These are phyloP conservation scores for Phytophthora pluvialis DNA, from an alignment of 352 stramenopile genomes.

Conservation along the genomic window DNA sequence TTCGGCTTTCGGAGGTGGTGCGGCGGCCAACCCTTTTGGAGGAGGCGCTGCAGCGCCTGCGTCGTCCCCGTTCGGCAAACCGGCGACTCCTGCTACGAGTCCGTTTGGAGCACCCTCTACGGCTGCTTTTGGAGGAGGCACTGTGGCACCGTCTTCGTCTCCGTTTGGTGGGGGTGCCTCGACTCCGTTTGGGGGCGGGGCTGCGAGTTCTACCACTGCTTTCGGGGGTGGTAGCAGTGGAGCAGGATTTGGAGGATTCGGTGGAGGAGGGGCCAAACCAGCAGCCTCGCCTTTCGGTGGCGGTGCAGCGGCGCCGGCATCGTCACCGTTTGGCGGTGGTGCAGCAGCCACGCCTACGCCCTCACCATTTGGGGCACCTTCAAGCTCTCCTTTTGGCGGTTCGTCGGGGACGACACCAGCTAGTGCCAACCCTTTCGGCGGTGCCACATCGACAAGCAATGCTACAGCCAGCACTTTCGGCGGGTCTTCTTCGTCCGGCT, in stretches of 20 bases:
- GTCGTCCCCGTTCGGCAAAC: conserved; percentile 37
- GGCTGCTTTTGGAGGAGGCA: conserved; percentile 35
- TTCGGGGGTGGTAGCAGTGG: conserved; percentile 21
- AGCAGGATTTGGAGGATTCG: conserved; percentile 15
- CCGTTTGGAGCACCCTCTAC: conserved; percentile 39
- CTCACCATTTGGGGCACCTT: conserved; percentile 34
- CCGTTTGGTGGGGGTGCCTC: conserved; percentile 29
- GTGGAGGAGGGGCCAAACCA: conserved; percentile 10
- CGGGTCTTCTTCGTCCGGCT: conserved; percentile 20
- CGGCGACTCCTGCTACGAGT: conserved; percentile 29
- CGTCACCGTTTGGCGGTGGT: conserved; percentile 28
- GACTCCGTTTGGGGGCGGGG: conserved; percentile 29
- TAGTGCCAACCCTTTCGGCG: conserved; percentile 26
- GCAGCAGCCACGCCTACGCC: conserved; percentile 8
- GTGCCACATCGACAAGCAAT: conserved; percentile 8
- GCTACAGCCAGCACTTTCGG: conserved; percentile 22
- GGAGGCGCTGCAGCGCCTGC: conserved; percentile 23
- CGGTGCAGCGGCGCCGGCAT: conserved; percentile 6
- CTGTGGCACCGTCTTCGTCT: conserved; percentile 25
- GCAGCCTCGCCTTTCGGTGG: conserved; percentile 32
- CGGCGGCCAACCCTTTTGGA: conserved; percentile 34
- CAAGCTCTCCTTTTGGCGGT: conserved; percentile 30
- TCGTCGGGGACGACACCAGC: conserved; percentile 19
- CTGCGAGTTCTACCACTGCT: conserved; percentile 5
- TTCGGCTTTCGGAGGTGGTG: conserved; percentile 27